These are phyloP conservation scores for Hericium coralloides DNA, from an alignment of 768 basidiomycete species.

Conservation along the genomic window DNA sequence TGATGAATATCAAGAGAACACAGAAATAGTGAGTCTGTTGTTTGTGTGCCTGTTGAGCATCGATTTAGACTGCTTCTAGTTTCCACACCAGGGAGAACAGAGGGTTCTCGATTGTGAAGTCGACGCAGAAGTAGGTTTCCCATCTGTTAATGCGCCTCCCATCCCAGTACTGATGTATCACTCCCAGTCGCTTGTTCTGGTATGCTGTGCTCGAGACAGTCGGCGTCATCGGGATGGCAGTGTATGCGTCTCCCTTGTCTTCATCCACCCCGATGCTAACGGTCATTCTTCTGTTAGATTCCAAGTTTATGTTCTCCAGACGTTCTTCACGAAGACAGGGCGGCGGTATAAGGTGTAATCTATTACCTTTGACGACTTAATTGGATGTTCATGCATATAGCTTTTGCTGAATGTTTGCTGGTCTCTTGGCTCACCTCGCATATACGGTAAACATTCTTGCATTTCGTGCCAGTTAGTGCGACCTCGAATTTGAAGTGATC, in stretches of 20 bases:
- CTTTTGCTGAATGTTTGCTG: no score
- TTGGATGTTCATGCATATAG: not conserved
- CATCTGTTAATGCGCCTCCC: not conserved
- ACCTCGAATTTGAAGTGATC: no score
- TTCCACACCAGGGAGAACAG: slow-evolving; percentile 93
- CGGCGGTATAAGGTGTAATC: slow-evolving; percentile 78
- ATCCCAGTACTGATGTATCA: slow-evolving; percentile 4
- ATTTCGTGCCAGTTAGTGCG: no score
- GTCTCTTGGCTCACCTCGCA: no score
- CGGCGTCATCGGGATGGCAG: slow-evolving; percentile 76
- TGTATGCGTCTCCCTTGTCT: slow-evolving; percentile 41
- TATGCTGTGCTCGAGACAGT: slow-evolving; percentile 78
- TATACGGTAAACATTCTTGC: no score
- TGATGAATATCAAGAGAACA: slow-evolving; percentile 83
- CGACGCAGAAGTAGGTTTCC: slow-evolving; percentile 66
- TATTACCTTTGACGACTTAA: not conserved
- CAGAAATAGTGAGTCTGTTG: slow-evolving; percentile 81
- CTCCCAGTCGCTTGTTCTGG: slow-evolving; percentile 80
- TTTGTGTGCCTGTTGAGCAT: not conserved
- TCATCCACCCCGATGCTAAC: slow-evolving; percentile 5
- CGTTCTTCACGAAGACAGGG: slow-evolving; percentile 94
- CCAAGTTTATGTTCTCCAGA: slow-evolving; percentile 89
- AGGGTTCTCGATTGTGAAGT: slow-evolving; percentile 87
- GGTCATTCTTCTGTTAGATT: slow-evolving; percentile 35
- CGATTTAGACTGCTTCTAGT: slow-evolving; percentile 30